Conservation (phyloP, 306 rosid genomes). For the Rosa persica region DNA sequence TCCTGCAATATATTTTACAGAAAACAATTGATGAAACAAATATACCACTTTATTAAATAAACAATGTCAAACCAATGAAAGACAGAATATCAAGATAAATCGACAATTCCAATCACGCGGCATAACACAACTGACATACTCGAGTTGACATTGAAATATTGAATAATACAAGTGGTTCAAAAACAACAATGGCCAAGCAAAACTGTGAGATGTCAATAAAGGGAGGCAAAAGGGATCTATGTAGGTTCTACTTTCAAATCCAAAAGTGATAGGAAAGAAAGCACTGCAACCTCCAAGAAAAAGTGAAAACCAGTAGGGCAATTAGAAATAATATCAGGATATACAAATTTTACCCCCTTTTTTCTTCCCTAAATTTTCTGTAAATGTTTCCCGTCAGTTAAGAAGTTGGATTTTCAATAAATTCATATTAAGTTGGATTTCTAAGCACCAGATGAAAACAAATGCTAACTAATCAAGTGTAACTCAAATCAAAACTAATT, state of each 20-base stretch:
- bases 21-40: not conserved
- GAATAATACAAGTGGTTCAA: not conserved
- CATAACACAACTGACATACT: not conserved
- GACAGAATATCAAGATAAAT: not conserved
- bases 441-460: not conserved
- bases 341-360: not conserved
- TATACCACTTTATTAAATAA: not conserved
- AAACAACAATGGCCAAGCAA: not conserved
- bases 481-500: not conserved
- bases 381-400: not conserved
- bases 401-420: not conserved
- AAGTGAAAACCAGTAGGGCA: not conserved
- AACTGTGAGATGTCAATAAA: not conserved
- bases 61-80: not conserved
- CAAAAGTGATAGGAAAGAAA: not conserved
- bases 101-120: not conserved
- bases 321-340: not conserved
- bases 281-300: not conserved
- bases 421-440: not conserved
- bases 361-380: not conserved
- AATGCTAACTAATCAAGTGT: not conserved
- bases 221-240: not conserved
- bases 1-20: conserved; percentile 51
- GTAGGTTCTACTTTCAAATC: not conserved
- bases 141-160: not conserved